A percentile compares a stretch with the other conserved stretches of the same genome.
phyloP scores from a whole-genome alignment of 768 basidiomycete species.

The Cystofilobasidium bisporidii region DNA sequence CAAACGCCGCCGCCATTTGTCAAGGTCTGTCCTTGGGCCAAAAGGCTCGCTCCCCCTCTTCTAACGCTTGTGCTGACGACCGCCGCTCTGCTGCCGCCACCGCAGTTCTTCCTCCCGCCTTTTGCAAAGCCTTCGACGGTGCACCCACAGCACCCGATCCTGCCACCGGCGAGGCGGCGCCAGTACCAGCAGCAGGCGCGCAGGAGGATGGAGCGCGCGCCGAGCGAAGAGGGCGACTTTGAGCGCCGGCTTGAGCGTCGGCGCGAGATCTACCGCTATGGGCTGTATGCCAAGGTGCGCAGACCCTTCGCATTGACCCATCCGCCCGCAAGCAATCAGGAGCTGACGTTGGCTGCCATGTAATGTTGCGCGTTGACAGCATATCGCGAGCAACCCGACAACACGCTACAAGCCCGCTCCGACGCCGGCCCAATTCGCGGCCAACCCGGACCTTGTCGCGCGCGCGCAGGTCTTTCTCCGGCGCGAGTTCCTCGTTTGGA shows the following conservation, averaged over 20 bases:
- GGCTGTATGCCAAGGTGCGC: constrained; percentile 73
- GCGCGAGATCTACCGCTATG: constrained; percentile 68
- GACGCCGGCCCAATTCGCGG: constrained; percentile 70
- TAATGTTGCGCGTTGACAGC: constrained; percentile 48
- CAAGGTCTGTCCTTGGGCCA: too few relatives aligned
- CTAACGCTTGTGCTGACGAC: constrained; percentile 48
- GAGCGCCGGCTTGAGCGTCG: constrained; percentile 64
- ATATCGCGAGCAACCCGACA: constrained; percentile 75
- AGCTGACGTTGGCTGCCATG: too few relatives aligned
- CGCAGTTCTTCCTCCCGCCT: constrained; percentile 26
- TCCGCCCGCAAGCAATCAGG: too few relatives aligned
- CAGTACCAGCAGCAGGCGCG: constrained; percentile 39
- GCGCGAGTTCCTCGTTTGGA: constrained; percentile 79
- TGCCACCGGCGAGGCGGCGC: constrained; percentile 22
- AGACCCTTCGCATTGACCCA: neutral
- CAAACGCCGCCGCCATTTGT: constrained; percentile 21
- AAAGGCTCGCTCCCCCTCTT: too few relatives aligned
- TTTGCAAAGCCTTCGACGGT: constrained; percentile 39
- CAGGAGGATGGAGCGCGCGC: constrained; percentile 43
- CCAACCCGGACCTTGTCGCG: constrained; percentile 45
- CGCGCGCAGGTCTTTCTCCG: constrained; percentile 54
- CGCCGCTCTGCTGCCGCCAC: constrained; percentile 60
- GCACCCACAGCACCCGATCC: constrained; percentile 30
- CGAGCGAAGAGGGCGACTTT: constrained; percentile 51
- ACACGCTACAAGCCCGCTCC: constrained; percentile 85